Evolutionary conservation across 257 asterid genomes (phyloP), one percentile per base, ranked within the genome.

Genomic region (Plantago elongata): DNA sequence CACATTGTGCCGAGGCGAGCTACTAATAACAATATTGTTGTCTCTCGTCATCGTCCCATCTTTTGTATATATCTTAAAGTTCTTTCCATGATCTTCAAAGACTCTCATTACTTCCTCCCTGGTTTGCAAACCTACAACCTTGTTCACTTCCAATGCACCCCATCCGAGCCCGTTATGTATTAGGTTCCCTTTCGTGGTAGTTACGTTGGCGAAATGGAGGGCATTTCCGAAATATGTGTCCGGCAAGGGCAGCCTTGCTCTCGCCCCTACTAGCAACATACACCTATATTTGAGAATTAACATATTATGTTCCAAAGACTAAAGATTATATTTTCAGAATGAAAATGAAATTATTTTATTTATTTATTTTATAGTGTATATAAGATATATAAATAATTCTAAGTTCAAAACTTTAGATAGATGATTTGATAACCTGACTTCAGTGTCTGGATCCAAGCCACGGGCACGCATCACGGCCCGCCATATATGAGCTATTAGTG

Each of bases 1-100:
- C 70, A 84, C 80, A 43, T 79, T 17, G 69, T 70, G 71, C 38
- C 84, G 57, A 1, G 86, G 83, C 13, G 89, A 84, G 51, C 86
- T 75, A 37, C 79, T 61, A 15, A 78, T 43, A 18, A 51, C 42
- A 11, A 73, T 38, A 5, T 34, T 57, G 18, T 9, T 59, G n/a
- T 14, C 51, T 0, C 11, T 13, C 9, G 17, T 3, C 69, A 45
- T 0, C 11, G 4, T 11, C 10, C 51, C 12, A 37, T 14, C 6
- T 51, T 14, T 66, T 7, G 7, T 38, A 5, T 6, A 9, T 3
- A 74, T 0, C 11, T 3, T 14, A 3, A 73, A 77, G 45, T 57
- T 66, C 4, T 44, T 54, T 55, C 17, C 47, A 77, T 69, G 65
- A 11, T 60, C 72, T 52, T 63, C 60, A 3, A 52, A 59, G 9